phyloP scores from a whole-genome alignment of 163 green algal genomes.

The Scenedesmus sp. region DNA sequence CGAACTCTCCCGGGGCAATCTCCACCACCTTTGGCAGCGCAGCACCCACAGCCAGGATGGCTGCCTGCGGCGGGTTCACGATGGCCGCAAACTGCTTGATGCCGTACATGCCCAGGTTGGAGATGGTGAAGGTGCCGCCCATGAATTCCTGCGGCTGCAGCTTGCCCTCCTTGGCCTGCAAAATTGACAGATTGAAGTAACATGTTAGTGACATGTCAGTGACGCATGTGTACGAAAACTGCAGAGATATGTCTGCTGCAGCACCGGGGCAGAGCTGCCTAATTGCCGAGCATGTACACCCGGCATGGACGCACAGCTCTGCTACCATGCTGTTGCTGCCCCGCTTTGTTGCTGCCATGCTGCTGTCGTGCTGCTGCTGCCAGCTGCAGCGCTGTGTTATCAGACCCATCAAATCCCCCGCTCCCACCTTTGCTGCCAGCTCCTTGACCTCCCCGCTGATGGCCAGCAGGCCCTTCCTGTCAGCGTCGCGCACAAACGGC shows the following conservation, averaged over 20 bases:
- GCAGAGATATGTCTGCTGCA: no score
- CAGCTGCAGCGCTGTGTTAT: no score
- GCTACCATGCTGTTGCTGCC: not conserved
- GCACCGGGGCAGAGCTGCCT: no score
- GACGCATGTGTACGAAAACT: no score
- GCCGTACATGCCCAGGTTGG: conserved; percentile 98
- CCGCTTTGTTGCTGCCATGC: not conserved
- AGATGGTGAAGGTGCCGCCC: conserved; percentile 96
- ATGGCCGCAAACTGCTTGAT: conserved; percentile 96
- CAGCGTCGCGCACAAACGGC: conserved; percentile 90
- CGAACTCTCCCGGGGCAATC: conserved; percentile 40
- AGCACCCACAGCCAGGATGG: conserved; percentile 94
- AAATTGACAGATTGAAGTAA: not conserved
- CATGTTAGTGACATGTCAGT: not conserved
- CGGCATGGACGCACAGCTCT: no score
- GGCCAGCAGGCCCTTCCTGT: conserved; percentile 82
- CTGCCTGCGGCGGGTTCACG: conserved; percentile 96
- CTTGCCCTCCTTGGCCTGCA: conserved; percentile 90
- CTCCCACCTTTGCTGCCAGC: conserved; percentile 65
- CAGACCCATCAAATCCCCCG: no score
- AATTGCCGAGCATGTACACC: no score
- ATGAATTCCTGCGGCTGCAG: conserved; percentile 92
- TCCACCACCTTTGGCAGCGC: conserved; percentile 55
- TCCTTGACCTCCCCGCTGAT: conserved; percentile 90
- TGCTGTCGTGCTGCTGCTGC: no score